A percentile compares a stretch with the other conserved stretches of the same genome.
Conservation (phyloP, 2,329 filamentous ascomycete genomes). For the Pseudogymnoascus pannorum region DNA sequence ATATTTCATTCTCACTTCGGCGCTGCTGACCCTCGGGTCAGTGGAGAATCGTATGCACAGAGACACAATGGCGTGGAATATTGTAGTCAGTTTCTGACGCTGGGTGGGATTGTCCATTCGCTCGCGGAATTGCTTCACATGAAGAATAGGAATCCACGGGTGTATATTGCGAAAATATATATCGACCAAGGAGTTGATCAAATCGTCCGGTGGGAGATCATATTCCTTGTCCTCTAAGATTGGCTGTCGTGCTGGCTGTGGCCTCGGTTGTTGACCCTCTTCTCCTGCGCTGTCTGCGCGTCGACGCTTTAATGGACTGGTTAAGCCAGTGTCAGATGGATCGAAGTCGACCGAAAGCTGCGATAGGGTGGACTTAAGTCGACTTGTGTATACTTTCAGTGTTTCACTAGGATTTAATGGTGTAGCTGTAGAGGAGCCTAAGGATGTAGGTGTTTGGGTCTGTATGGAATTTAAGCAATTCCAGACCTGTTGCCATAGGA, state of each 20-base stretch:
- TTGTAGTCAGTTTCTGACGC: conserved; percentile 16
- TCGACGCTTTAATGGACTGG: conserved; percentile 13
- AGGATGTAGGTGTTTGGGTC: not conserved
- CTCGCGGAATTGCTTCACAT: conserved; percentile 26
- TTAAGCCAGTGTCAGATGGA: conserved; percentile 18
- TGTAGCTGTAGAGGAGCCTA: not conserved
- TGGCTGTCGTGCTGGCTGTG: not conserved
- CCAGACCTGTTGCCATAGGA: conserved; percentile 20
- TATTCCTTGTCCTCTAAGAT: not conserved
- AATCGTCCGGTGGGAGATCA: conserved; percentile 17
- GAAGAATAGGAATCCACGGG: conserved; percentile 31
- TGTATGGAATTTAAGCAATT: conserved; percentile 14
- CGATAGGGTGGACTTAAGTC: conserved; percentile 19
- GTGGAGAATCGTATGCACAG: conserved; percentile 19
- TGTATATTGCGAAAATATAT: conserved; percentile 28
- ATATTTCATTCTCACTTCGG: conserved; percentile 16
- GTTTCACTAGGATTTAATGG: not conserved
- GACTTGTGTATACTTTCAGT: conserved; percentile 15
- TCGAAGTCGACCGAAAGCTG: conserved; percentile 18
- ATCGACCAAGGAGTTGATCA: conserved; percentile 25
- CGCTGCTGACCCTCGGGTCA: conserved; percentile 15
- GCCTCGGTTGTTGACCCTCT: not conserved
- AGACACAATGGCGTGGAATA: conserved; percentile 26
- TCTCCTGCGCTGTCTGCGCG: not conserved
- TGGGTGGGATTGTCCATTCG: conserved; percentile 18